Base-by-base conservation (phyloP, 108 stramenopile species). In the Conticribra weissflogii region DNA sequence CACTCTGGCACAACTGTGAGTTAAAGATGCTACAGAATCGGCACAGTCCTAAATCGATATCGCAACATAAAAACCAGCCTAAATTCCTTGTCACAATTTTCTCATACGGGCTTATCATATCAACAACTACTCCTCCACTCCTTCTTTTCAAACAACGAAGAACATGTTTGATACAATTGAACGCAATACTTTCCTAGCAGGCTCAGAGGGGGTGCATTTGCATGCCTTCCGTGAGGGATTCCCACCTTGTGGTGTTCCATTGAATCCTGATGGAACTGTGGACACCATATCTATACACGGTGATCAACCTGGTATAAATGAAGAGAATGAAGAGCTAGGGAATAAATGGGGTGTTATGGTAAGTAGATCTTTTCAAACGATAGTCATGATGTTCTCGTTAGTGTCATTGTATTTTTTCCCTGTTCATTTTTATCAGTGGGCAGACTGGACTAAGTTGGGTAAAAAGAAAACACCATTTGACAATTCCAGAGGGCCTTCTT, bases 221-320 rank as follows among this genome's bases (percentile, higher is more conserved):
- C 24, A 45, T 18, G 69, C 45, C 16, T 70, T 54, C 49, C 52
- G 58, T 50, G 69, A 31, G 14, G 69, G 69, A 2, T 70, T 34
- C 29, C 69, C 69, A 19, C 69, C 69, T 4, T 70, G 69, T 53
- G 69, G 69, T n/a, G 69, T 70, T 0, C 59, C 69, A 44, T 22
- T 70, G 3, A 1, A 23, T 3, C 41, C 45, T 23, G 46, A 70
- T 33, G 59, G 28, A 18, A 23, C 59, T n/a, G 69, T 70, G 33
- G 69, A 70, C n/a, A 60, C 57, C 47, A 3, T 2, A 5, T 9
- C 12, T 25, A 36, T 54, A 21, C 21, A 7, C 16, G 69, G 69
- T 0, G 47, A 51, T 51, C 19, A 28, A 30, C 47, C 67, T 4
- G 55, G 56, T n/a, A 27, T 57, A 0, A 49, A 17, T 24, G 54